Conservation (phyloP, 2,329 filamentous ascomycete genomes). For the Trichoderma afroharzianum region DNA sequence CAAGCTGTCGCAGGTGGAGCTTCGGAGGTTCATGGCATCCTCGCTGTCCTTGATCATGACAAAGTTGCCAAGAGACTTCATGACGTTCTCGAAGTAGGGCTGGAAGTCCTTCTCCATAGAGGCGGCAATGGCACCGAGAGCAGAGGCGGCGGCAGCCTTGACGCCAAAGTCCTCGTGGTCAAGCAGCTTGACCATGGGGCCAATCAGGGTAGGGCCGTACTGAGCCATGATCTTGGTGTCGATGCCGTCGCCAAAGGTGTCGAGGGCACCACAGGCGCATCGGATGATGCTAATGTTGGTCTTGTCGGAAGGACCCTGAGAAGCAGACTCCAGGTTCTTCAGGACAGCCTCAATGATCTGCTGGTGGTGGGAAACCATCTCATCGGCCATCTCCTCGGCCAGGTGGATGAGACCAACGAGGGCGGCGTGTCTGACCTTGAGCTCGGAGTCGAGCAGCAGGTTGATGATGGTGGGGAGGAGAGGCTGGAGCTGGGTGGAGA, state of each 20-base stretch:
- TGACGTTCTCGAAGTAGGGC: constrained; percentile 88
- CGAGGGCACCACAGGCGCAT: constrained; percentile 83
- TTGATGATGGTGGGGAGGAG: constrained; percentile 82
- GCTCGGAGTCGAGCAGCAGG: constrained; percentile 79
- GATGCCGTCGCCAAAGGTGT: constrained; percentile 86
- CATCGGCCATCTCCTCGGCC: constrained; percentile 89
- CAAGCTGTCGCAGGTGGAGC: constrained; percentile 87
- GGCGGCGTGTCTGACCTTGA: constrained; percentile 80
- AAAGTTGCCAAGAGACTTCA: constrained; percentile 82
- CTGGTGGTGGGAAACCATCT: constrained; percentile 81
- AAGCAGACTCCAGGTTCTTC: constrained; percentile 82
- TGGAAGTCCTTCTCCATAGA: constrained; percentile 79
- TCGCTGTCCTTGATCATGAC: constrained; percentile 83
- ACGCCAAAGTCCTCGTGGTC: constrained; percentile 81
- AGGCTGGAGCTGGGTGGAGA: constrained; percentile 83
- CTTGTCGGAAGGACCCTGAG: constrained; percentile 64
- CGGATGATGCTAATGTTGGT: constrained; percentile 83
- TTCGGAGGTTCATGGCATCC: constrained; percentile 84
- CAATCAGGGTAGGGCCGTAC: constrained; percentile 80
- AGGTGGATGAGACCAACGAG: constrained; percentile 84
- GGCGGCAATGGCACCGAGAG: constrained; percentile 84
- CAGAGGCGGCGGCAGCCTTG: constrained; percentile 84
- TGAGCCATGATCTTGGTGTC: constrained; percentile 70
- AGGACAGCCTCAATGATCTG: constrained; percentile 79
- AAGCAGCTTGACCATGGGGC: constrained; percentile 79